Percentiles rank a stretch among this genome's conserved stretches.
Evolutionary conservation across 768 basidiomycete species (phyloP).

Genomic region (Crepidotus variabilis): DNA sequence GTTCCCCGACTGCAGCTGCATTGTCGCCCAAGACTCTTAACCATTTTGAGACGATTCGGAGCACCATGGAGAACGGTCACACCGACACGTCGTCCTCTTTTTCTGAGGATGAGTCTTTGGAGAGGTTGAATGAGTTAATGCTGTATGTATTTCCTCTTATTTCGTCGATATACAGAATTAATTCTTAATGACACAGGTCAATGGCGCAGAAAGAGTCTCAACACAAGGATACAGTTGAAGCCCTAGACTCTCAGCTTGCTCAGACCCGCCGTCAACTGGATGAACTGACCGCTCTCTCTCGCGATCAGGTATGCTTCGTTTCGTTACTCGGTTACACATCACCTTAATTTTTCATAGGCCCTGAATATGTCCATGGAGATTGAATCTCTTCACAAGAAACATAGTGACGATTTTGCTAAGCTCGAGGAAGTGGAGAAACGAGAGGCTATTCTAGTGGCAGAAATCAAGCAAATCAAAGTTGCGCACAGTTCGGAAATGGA

Average conservation of each 20-base stretch:
- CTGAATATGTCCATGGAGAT: slow-evolving; percentile 88
- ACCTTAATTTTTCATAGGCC: slow-evolving; percentile 40
- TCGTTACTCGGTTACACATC: neutral
- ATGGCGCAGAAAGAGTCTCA: slow-evolving; percentile 97
- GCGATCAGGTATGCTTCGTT: slow-evolving; percentile 66
- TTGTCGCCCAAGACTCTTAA: slow-evolving; percentile 71
- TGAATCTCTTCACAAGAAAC: slow-evolving; percentile 64
- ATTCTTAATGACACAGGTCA: slow-evolving; percentile 46
- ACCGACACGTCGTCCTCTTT: slow-evolving; percentile 35
- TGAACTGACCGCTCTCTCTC: slow-evolving; percentile 73
- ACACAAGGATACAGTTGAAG: slow-evolving; percentile 78
- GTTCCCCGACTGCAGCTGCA: slow-evolving; percentile 24
- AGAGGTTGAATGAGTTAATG: slow-evolving; percentile 89
- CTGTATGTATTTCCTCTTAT: slow-evolving; percentile 47
- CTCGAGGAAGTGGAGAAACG: slow-evolving; percentile 55
- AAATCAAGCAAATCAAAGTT: slow-evolving; percentile 48
- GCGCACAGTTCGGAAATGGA: slow-evolving; percentile 47
- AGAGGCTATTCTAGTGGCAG: slow-evolving; percentile 49
- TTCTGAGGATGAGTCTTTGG: slow-evolving; percentile 71
- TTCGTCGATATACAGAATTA: slow-evolving; percentile 2
- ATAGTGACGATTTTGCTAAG: slow-evolving; percentile 45
- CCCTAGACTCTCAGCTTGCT: slow-evolving; percentile 61
- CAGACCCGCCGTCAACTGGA: slow-evolving; percentile 78
- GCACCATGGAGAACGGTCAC: slow-evolving; percentile 55
- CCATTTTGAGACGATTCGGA: slow-evolving; percentile 72